Base-by-base conservation (phyloP, 805 yeast species). In the Lipomyces chichibuensis region DNA sequence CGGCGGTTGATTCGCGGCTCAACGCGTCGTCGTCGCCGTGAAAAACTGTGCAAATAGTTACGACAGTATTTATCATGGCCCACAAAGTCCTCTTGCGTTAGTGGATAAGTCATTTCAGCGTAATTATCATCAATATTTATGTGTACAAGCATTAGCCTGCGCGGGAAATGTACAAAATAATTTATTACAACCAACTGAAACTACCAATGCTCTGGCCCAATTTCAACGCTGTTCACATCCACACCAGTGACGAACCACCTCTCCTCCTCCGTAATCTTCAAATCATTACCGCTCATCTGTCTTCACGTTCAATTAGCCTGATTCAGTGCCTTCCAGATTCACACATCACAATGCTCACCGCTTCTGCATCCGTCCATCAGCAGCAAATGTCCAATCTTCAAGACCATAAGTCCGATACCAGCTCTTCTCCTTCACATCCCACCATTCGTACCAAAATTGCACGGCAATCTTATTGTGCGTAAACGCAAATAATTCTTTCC, bases 381-480 rank as follows among this genome's bases (percentile, higher is more conserved):
- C 58, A 27, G 63, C 69, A 57, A 68, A 68, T 37, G 69, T 64
- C 71, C 71, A 68, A 54, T 68, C 64, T 53, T 68, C 71, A 13
- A 68, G 65, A 1, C 71, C 71, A 37, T 68, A 68, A 29, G 69
- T 65, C 25, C 71, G 65, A 53, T 37, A 65, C 71, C 71, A 68
- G 37, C 62, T 60, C 49, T 64, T 65, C 13, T 37, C 25, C 39
- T 35, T 17, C 35, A 2, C 54, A 46, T 65, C 51, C n/a, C 11
- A n/a, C 69, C 69, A 68, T 39, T 68, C 71, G 46, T 68, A 68
- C 71, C 71, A 68, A 51, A 68, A 68, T 57, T 68, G 69, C 25
- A 68, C 71, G 11, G 71, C 71, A 49, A 68, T 68, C 63, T 63
- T 57, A 58, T 64, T 68, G 11, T 57, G 64, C 13, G 58, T 46